Evolutionary conservation across 139 green algal species (phyloP).

Genomic region (Mesostigma viride): DNA sequence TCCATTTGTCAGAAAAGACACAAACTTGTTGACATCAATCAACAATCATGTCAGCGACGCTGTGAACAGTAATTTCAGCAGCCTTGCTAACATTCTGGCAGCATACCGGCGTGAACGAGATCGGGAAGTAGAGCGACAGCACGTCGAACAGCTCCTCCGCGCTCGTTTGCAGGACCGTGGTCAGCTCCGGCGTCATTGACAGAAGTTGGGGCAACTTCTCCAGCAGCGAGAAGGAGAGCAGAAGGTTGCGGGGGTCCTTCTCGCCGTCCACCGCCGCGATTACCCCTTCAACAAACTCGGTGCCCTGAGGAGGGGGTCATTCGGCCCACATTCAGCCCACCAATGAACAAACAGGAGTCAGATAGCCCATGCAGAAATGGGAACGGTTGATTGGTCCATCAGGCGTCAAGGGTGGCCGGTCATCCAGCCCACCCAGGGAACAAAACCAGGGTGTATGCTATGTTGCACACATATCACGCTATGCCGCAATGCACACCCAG

Average conservation of each 20-base stretch:
- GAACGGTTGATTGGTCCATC: no score
- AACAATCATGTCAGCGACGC: neutral
- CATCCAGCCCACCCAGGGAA: no score
- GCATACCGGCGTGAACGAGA: constrained; percentile 67
- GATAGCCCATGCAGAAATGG: no score
- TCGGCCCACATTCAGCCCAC: no score
- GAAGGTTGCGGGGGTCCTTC: constrained; percentile 77
- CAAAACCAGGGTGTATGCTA: no score
- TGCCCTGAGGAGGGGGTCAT: no score
- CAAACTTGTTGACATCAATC: neutral
- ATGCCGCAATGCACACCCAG: no score
- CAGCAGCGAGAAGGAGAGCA: constrained; percentile 51
- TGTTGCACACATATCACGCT: no score
- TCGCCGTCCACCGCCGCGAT: constrained; percentile 61
- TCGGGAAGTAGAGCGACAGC: constrained; percentile 77
- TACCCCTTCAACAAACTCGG: constrained; percentile 15
- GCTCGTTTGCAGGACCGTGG: neutral
- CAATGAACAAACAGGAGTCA: no score
- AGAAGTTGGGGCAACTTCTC: neutral
- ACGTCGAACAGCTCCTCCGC: constrained; percentile 71
- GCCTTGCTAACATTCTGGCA: no score
- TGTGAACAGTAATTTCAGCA: neutral
- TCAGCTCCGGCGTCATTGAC: neutral
- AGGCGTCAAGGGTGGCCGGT: no score
- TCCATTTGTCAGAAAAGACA: neutral